Evolutionary conservation across 306 rosid genomes (phyloP).

Genomic region (apple (Malus domestica)): DNA sequence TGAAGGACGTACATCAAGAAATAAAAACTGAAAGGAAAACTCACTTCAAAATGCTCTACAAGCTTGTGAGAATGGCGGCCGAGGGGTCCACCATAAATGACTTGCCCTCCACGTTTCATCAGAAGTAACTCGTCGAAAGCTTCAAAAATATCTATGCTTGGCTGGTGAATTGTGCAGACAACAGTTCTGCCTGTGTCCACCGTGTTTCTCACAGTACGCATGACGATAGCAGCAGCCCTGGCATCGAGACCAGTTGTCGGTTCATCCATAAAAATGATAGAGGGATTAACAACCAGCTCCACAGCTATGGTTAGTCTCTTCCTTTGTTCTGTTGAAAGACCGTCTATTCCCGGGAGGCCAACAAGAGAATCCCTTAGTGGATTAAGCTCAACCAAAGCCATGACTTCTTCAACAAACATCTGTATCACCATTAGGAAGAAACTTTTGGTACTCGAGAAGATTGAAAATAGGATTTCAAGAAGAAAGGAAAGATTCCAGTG

Average conservation of each 20-base stretch:
- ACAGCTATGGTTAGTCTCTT: slow-evolving; percentile 47
- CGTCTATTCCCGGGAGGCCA: slow-evolving; percentile 41
- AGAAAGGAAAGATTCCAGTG: background rate
- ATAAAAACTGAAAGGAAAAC: background rate
- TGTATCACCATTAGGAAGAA: background rate
- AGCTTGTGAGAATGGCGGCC: slow-evolving; percentile 34
- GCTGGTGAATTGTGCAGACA: slow-evolving; percentile 47
- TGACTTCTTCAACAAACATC: slow-evolving; percentile 46
- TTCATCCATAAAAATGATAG: slow-evolving; percentile 48
- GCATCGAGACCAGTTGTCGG: slow-evolving; percentile 55
- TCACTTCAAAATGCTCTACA: slow-evolving; percentile 36
- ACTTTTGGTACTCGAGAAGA: background rate
- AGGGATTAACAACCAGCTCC: slow-evolving; percentile 44
- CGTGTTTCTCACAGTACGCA: slow-evolving; percentile 44
- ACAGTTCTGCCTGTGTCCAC: slow-evolving; percentile 50
- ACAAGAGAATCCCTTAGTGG: slow-evolving; percentile 32
- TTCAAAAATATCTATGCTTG: slow-evolving; percentile 46
- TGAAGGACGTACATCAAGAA: background rate
- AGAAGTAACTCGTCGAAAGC: slow-evolving; percentile 40
- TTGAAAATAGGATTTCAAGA: background rate
- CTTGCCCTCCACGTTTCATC: slow-evolving; percentile 41
- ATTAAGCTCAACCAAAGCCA: slow-evolving; percentile 40
- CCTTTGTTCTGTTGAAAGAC: slow-evolving; percentile 44
- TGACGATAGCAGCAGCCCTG: slow-evolving; percentile 46
- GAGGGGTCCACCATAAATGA: slow-evolving; percentile 38